Evolutionary conservation across 768 basidiomycete species (phyloP).

Genomic region (Tubosaeta sp.): DNA sequence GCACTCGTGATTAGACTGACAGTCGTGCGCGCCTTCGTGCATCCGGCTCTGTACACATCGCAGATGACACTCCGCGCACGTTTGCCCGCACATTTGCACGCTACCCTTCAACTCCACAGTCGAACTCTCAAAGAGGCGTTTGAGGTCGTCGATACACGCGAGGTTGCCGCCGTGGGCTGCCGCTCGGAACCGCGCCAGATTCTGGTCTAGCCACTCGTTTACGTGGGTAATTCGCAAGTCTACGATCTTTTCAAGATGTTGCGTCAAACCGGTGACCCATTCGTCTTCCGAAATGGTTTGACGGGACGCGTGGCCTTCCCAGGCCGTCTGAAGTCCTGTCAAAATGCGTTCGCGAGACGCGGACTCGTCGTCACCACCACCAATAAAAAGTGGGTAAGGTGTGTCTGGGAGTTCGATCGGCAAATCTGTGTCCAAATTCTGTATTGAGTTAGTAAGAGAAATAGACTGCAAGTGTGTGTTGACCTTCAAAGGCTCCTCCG

Average conservation of each 20-base stretch:
- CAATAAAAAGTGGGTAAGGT: conserved; percentile 33
- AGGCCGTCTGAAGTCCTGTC: conserved; percentile 21
- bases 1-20: conserved; percentile 32
- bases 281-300: no score
- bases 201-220: conserved; percentile 36
- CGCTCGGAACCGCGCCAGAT: conserved; percentile 43
- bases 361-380: conserved; percentile 13
- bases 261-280: no score
- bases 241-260: no score
- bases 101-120: conserved; percentile 43
- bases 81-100: conserved; percentile 46
- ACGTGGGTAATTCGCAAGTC: no score
- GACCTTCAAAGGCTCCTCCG: conserved; percentile 53
- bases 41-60: conserved; percentile 42
- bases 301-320: no score
- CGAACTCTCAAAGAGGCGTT: conserved; percentile 29
- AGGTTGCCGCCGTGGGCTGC: conserved; percentile 20
- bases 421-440: conserved; percentile 53
- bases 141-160: conserved; percentile 37
- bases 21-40: conserved; percentile 48
- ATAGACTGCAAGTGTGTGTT: background rate
- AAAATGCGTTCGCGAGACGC: conserved; percentile 13
- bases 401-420: conserved; percentile 38
- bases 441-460: background rate
- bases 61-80: conserved; percentile 47